These are phyloP conservation scores for Scopulariopsis brevicaulis DNA, from an alignment of 2,329 filamentous ascomycete genomes.

Conservation along the genomic window DNA sequence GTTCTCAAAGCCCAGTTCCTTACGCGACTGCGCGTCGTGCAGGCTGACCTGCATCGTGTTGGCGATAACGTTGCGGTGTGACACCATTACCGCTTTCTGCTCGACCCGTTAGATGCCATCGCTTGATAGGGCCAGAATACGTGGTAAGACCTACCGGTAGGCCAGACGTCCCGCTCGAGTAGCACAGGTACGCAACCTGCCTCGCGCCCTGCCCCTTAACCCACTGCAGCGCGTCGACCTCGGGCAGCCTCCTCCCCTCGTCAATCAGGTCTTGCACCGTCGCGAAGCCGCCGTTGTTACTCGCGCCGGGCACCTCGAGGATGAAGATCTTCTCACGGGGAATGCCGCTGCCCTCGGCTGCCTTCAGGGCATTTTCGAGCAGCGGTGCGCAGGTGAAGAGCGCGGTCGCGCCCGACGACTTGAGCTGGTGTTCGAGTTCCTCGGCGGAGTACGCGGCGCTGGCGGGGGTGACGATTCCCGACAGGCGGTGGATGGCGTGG, in stretches of 20 bases:
- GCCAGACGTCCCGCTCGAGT: constrained; percentile 70
- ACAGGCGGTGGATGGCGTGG: constrained; percentile 64
- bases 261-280: constrained; percentile 56
- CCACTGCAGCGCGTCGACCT: constrained; percentile 47
- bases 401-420: constrained; percentile 55
- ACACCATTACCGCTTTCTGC: constrained; percentile 76
- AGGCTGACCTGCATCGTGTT: constrained; percentile 54
- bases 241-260: constrained; percentile 42
- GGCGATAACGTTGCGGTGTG: constrained; percentile 67
- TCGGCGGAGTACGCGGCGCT: constrained; percentile 62
- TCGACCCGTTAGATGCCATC: not conserved
- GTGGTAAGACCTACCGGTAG: constrained; percentile 45
- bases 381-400: constrained; percentile 63
- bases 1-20: constrained; percentile 22
- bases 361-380: constrained; percentile 51
- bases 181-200: constrained; percentile 66
- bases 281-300: constrained; percentile 40
- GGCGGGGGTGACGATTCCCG: constrained; percentile 63
- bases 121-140: not conserved
- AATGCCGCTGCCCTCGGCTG: constrained; percentile 51
- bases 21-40: constrained; percentile 27
- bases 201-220: constrained; percentile 51
- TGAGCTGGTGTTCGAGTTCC: constrained; percentile 63
- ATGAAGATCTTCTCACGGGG: constrained; percentile 56
- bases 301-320: constrained; percentile 52